These are phyloP conservation scores for Sphaerostilbella broomeana DNA, from an alignment of 2,329 filamentous ascomycete genomes.

Conservation along the genomic window DNA sequence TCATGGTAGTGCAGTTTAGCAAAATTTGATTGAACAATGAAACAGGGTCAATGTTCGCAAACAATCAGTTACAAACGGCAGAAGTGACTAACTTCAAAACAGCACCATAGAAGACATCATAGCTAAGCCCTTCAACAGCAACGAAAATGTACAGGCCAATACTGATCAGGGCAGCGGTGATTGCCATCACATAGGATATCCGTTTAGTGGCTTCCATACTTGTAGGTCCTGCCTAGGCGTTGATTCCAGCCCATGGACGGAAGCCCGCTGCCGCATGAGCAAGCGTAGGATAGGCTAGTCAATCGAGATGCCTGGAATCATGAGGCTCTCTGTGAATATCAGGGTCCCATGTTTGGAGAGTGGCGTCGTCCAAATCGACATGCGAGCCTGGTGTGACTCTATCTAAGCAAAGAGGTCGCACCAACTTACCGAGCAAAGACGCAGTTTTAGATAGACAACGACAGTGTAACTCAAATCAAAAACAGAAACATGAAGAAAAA, in stretches of 20 bases:
- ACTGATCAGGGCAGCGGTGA: neutral
- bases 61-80: neutral
- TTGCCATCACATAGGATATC: neutral
- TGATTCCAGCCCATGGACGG: too few species aligned
- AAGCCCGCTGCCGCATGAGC: too few species aligned
- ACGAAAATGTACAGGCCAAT: constrained; percentile 2
- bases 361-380: too few species aligned
- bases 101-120: neutral
- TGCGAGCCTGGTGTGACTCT: neutral
- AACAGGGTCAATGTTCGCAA: neutral
- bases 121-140: neutral
- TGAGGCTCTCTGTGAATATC: too few species aligned
- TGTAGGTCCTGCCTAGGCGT: neutral
- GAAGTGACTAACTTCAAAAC: neutral
- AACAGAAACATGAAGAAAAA: neutral
- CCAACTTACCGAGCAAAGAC: neutral
- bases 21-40: neutral
- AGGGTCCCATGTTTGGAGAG: too few species aligned
- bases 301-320: too few species aligned
- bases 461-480: neutral
- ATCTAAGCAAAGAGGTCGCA: neutral
- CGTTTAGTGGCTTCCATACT: neutral
- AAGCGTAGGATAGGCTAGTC: too few species aligned
- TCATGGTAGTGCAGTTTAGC: too few species aligned
- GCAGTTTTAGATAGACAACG: neutral